Evolutionary conservation across 805 yeast species (phyloP).

Genomic region (Yarrowia sp.): DNA sequence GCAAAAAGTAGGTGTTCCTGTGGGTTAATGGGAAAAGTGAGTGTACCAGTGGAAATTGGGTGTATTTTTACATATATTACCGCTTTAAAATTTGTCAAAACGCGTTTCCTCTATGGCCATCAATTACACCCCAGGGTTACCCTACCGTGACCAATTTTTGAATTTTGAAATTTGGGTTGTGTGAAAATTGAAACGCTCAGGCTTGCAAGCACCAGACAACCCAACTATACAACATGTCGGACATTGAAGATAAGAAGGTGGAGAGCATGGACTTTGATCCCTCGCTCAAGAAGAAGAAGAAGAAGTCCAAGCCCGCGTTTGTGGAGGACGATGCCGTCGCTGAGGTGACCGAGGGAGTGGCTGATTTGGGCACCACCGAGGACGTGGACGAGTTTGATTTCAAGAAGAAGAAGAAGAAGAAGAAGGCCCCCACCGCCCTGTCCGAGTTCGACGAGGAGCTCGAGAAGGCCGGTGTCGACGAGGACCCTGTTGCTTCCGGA

Average conservation of each 20-base stretch:
- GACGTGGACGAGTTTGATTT: constrained; percentile 62
- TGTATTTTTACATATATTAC: not conserved
- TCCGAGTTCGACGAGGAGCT: constrained; percentile 86
- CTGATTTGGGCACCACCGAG: constrained; percentile 55
- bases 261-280: constrained; percentile 37
- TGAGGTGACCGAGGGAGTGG: constrained; percentile 61
- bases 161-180: not conserved
- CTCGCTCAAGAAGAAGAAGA: constrained; percentile 39
- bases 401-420: constrained; percentile 48
- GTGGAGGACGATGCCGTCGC: constrained; percentile 35
- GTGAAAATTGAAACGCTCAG: not conserved
- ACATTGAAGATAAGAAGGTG: constrained; percentile 27
- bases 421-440: constrained; percentile 47
- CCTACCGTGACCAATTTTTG: not conserved
- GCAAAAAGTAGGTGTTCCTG: not conserved
- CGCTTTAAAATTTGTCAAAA: not conserved
- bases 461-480: constrained; percentile 84
- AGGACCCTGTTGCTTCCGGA: constrained; percentile 37
- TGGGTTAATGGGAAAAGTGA: too few species aligned
- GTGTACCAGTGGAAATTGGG: not conserved
- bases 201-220: not conserved
- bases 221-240: constrained; percentile 25
- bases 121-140: not conserved
- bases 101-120: not conserved
- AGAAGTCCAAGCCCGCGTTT: constrained; percentile 37